These are phyloP conservation scores for Lonicera japonica DNA, from an alignment of 129 eudicot species.

Conservation along the genomic window DNA sequence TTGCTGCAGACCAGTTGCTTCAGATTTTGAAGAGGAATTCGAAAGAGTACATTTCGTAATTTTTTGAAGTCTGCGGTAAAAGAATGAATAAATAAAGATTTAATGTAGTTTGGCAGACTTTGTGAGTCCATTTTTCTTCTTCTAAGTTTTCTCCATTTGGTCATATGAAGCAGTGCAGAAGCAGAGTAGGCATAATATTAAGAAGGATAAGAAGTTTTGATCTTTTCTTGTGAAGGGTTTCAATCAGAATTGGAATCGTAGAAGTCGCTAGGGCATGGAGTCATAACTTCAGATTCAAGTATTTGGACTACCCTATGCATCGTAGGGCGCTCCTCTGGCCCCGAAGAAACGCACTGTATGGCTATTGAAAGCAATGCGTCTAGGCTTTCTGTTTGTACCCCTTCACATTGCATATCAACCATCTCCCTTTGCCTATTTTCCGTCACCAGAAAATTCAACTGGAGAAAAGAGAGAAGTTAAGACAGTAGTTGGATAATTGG, in stretches of 20 bases:
- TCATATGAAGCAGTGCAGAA: slow-evolving; percentile 10
- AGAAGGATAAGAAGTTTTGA: slow-evolving; percentile 13
- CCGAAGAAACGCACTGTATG: slow-evolving; percentile 76
- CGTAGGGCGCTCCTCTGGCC: slow-evolving; percentile 92
- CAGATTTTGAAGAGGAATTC: slow-evolving; percentile 9
- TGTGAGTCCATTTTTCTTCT: slow-evolving; percentile 16
- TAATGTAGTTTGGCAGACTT: slow-evolving; percentile 29
- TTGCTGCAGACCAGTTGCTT: slow-evolving; percentile 5
- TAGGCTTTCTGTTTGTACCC: slow-evolving; percentile 74
- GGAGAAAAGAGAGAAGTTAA: slow-evolving; percentile 15
- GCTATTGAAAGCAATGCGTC: slow-evolving; percentile 72
- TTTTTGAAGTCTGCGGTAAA: slow-evolving; percentile 20
- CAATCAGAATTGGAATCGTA: slow-evolving; percentile 85
- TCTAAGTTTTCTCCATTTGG: slow-evolving; percentile 17
- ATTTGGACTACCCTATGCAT: slow-evolving; percentile 87
- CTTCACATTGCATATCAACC: slow-evolving; percentile 72
- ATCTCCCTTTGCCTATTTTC: slow-evolving; percentile 88
- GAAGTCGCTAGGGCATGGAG: slow-evolving; percentile 98
- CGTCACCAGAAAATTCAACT: slow-evolving; percentile 73
- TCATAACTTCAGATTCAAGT: slow-evolving; percentile 96
- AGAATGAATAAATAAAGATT: slow-evolving; percentile 23
- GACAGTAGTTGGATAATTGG: neutral
- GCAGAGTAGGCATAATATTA: slow-evolving; percentile 23
- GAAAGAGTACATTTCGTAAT: slow-evolving; percentile 6
- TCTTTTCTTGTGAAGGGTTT: slow-evolving; percentile 9